Evolutionary conservation across 352 stramenopile species (phyloP).

Genomic region (Phytophthora sp.): DNA sequence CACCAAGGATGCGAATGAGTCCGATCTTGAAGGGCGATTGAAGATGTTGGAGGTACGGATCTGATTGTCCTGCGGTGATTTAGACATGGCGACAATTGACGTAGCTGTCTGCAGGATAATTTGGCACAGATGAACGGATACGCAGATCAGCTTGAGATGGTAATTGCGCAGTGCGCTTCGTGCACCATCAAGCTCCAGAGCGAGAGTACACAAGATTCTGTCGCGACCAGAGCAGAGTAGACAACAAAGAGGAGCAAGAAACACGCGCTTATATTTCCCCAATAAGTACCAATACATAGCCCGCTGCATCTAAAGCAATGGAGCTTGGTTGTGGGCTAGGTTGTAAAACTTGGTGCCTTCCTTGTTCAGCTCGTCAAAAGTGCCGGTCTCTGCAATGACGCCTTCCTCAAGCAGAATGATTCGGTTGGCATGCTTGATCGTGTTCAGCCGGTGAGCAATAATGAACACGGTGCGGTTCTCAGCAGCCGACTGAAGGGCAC

Average conservation of each 20-base stretch:
- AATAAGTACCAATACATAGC: conserved; percentile 24
- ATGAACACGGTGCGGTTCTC: conserved; percentile 83
- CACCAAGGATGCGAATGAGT: conserved; percentile 19
- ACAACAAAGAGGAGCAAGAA: conserved; percentile 3
- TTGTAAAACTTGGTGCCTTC: conserved; percentile 83
- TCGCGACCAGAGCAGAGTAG: conserved; percentile 29
- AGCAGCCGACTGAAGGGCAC: conserved; percentile 62
- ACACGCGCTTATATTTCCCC: conserved; percentile 30
- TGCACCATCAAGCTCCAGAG: conserved; percentile 78
- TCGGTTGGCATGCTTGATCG: conserved; percentile 83
- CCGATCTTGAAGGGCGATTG: conserved; percentile 41
- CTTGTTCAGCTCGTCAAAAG: conserved; percentile 76
- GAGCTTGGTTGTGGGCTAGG: conserved; percentile 67
- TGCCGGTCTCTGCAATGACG: conserved; percentile 76
- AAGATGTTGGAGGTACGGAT: conserved; percentile 70
- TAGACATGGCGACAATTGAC: not conserved
- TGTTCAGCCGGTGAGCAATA: conserved; percentile 87
- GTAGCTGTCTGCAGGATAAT: conserved; percentile 57
- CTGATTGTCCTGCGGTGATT: not conserved
- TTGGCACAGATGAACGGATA: conserved; percentile 81
- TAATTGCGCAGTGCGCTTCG: conserved; percentile 72
- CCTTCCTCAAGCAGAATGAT: conserved; percentile 88
- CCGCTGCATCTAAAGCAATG: conserved; percentile 50
- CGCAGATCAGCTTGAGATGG: conserved; percentile 76
- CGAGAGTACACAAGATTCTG: conserved; percentile 60